Conservation (phyloP, 176 grass and related monocot genomes). For the Raddia distichophylla region DNA sequence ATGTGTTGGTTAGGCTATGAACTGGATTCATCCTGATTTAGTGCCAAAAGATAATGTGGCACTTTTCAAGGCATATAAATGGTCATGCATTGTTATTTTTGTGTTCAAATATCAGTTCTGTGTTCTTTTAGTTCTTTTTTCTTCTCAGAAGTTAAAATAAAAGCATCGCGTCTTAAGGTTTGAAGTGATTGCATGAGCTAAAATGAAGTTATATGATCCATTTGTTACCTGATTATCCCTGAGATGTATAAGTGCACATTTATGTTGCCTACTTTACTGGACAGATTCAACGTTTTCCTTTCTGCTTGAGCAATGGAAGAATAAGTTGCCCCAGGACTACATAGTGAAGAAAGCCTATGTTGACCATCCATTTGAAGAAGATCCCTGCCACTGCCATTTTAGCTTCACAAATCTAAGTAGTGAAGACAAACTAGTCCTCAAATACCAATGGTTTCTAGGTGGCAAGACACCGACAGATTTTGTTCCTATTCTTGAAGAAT, state of each 20-base stretch:
- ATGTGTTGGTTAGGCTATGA: slow-evolving; percentile 1
- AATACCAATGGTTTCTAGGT: slow-evolving; percentile 86
- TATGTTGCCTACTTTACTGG: slow-evolving; percentile 32
- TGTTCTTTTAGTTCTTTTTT: slow-evolving; percentile 27
- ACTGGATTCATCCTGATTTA: slow-evolving; percentile 20
- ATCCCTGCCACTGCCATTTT: slow-evolving; percentile 81
- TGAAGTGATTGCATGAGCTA: slow-evolving; percentile 26
- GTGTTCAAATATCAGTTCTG: not conserved
- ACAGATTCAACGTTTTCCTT: slow-evolving; percentile 96
- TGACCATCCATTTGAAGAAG: slow-evolving; percentile 95
- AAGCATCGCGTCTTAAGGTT: not conserved
- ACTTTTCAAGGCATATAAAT: not conserved
- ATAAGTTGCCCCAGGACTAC: slow-evolving; percentile 66
- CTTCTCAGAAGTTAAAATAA: slow-evolving; percentile 13
- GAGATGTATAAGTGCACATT: slow-evolving; percentile 19
- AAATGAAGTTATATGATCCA: slow-evolving; percentile 33
- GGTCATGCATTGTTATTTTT: not conserved
- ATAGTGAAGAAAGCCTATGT: slow-evolving; percentile 75
- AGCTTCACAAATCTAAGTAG: slow-evolving; percentile 60
- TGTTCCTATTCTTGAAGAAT: slow-evolving; percentile 70
- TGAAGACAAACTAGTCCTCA: slow-evolving; percentile 58
- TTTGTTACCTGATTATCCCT: slow-evolving; percentile 26
- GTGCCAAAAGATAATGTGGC: slow-evolving; percentile 8
- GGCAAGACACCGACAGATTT: slow-evolving; percentile 73
- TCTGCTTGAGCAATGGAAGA: slow-evolving; percentile 85